Evolutionary conservation across 2,329 filamentous ascomycete species (phyloP).

Genomic region (Botrytis porri): DNA sequence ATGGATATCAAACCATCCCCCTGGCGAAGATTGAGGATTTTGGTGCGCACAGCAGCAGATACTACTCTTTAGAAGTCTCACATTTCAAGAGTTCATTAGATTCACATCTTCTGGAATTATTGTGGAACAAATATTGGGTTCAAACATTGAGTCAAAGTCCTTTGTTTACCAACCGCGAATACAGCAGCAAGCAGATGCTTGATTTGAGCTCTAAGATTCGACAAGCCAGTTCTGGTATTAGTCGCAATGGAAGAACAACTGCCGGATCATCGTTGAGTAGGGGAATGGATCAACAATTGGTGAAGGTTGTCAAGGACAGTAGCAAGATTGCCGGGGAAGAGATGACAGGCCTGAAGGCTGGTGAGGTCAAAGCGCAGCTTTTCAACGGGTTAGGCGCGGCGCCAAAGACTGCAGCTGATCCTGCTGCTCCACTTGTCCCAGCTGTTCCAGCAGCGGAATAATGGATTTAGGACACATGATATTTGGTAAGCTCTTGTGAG

Average conservation of each 20-base stretch:
- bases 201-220: constrained; percentile 82
- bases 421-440: not conserved
- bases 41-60: constrained; percentile 83
- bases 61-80: constrained; percentile 87
- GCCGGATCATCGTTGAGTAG: constrained; percentile 24
- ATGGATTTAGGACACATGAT: not conserved
- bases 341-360: constrained; percentile 41
- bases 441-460: not conserved
- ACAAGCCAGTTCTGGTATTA: constrained; percentile 51
- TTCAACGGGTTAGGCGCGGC: constrained; percentile 41
- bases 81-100: constrained; percentile 95
- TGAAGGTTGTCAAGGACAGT: constrained; percentile 53
- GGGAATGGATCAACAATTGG: constrained; percentile 48
- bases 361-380: constrained; percentile 50
- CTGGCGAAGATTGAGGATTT: constrained; percentile 95
- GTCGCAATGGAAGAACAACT: constrained; percentile 39
- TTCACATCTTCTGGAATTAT: constrained; percentile 75
- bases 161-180: constrained; percentile 88
- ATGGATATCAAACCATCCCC: constrained; percentile 75
- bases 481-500: constrained; percentile 9
- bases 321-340: constrained; percentile 57
- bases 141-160: constrained; percentile 90
- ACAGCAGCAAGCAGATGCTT: constrained; percentile 84
- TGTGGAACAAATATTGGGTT: constrained; percentile 99
- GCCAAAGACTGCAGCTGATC: constrained; percentile 8